Percentiles rank a stretch among this genome's conserved stretches.
phyloP scores from a whole-genome alignment of 2,329 filamentous ascomycete genomes.

The Epichloe typhina region DNA sequence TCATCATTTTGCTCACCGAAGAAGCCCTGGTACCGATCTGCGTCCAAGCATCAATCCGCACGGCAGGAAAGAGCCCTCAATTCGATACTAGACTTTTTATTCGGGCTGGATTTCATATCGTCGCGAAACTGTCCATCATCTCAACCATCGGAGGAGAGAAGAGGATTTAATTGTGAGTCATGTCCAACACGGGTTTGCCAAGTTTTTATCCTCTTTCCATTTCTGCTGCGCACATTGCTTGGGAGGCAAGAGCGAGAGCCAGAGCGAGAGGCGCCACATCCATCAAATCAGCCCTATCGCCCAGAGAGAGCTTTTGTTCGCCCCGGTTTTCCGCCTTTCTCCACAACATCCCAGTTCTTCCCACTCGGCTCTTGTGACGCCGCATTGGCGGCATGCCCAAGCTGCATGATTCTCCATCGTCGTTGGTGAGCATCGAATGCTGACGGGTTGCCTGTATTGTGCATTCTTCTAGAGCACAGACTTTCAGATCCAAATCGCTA shows the following conservation, averaged over 20 bases:
- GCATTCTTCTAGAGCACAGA: background rate
- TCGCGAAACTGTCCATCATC: background rate
- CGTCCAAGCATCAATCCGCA: background rate
- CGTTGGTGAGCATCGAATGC: background rate
- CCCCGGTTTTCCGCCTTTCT: constrained; percentile 1
- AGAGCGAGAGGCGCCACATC: background rate
- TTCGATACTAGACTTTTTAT: background rate
- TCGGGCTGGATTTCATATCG: background rate
- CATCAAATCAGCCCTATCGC: background rate
- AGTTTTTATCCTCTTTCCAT: background rate
- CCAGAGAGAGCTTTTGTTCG: background rate
- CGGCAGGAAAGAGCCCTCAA: background rate
- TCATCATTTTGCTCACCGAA: background rate
- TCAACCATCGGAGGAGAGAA: background rate
- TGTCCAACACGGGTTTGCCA: background rate
- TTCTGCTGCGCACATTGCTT: too few relatives aligned
- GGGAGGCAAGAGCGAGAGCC: too few relatives aligned
- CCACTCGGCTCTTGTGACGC: background rate
- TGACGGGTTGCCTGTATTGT: background rate
- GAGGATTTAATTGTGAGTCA: background rate
- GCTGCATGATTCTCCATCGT: background rate
- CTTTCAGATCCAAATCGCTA: background rate
- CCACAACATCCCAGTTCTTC: background rate
- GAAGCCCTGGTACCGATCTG: background rate
- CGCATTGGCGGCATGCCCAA: background rate